Evolutionary conservation across 345 rosid species (phyloP).

Genomic region (Pelargonium nanum): DNA sequence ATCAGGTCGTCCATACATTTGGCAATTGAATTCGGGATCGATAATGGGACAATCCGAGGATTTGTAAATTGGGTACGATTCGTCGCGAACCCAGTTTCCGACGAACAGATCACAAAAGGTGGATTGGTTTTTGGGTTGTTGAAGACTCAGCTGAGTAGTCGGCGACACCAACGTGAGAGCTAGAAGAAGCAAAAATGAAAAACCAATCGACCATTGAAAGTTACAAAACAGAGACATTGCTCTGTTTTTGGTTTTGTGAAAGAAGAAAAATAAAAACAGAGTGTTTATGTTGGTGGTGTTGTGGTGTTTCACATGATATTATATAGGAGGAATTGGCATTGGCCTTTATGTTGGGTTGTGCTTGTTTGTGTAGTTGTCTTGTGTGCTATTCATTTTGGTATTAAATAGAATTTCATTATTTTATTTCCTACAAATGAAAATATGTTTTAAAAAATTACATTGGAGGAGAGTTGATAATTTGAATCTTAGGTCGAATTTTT

Average conservation of each 20-base stretch:
- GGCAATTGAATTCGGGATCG: conserved; percentile 20
- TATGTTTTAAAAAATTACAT: no score
- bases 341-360: neutral
- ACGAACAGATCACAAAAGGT: conserved; percentile 7
- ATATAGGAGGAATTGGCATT: no score
- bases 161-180: neutral
- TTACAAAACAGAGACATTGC: neutral
- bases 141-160: neutral
- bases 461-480: no score
- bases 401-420: neutral
- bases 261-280: neutral
- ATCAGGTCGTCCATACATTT: conserved; percentile 15
- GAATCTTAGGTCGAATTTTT: no score
- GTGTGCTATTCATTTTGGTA: no score
- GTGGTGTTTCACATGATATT: neutral
- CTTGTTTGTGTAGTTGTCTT: neutral
- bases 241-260: neutral
- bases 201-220: neutral
- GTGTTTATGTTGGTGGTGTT: neutral
- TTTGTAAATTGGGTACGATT: conserved; percentile 10
- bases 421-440: neutral
- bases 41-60: conserved; percentile 15
- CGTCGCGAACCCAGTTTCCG: conserved; percentile 15
- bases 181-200: neutral
- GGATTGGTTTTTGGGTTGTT: neutral